Percentiles rank a stretch among this genome's conserved stretches.
Evolutionary conservation across 176 grass and related monocot genomes (phyloP).

Genomic region (Phragmites australis): DNA sequence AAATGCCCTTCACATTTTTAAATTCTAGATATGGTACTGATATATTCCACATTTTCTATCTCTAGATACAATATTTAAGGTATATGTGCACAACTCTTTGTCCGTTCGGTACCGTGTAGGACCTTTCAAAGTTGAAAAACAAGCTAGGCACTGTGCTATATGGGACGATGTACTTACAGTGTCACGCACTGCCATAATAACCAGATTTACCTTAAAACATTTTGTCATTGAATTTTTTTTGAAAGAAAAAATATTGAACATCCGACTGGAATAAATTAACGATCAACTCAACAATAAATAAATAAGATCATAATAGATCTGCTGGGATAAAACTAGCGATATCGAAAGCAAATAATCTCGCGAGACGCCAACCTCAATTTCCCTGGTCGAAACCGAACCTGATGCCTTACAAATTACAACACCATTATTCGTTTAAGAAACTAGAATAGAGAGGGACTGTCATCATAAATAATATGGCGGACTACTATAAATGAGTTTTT

Average conservation of each 20-base stretch:
- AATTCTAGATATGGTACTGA: slow-evolving; percentile 49
- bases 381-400: neutral
- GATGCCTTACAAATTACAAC: neutral
- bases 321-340: neutral
- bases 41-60: slow-evolving; percentile 38
- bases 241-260: neutral
- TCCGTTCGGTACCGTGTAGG: neutral
- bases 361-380: neutral
- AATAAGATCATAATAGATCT: neutral
- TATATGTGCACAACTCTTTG: slow-evolving; percentile 38
- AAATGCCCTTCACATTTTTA: slow-evolving; percentile 37
- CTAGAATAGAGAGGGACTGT: neutral
- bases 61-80: slow-evolving; percentile 53
- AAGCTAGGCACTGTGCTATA: neutral
- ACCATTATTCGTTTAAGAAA: too few relatives aligned
- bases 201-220: neutral
- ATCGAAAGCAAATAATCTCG: neutral
- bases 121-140: neutral
- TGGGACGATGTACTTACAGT: neutral
- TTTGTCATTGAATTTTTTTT: neutral
- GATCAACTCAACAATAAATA: neutral
- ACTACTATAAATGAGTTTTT: neutral
- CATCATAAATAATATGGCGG: neutral
- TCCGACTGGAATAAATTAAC: neutral
- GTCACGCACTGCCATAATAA: neutral